These are phyloP conservation scores for Tuctoria greenei DNA, from an alignment of 176 grass and related monocot genomes.

Conservation along the genomic window DNA sequence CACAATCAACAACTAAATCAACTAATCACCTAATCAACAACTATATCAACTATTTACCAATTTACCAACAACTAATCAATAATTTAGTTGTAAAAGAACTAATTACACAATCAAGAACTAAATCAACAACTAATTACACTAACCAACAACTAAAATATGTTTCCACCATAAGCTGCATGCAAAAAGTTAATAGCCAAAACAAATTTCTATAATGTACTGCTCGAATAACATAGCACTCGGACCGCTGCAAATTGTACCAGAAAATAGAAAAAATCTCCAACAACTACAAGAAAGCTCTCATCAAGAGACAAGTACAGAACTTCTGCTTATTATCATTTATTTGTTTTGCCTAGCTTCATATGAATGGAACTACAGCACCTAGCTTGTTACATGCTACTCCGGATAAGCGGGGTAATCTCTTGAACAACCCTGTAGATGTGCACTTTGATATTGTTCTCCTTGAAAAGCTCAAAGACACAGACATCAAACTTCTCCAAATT, in stretches of 20 bases:
- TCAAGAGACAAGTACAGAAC: background rate
- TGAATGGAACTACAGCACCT: background rate
- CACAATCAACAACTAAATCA: too few relatives aligned
- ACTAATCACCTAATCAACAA: too few relatives aligned
- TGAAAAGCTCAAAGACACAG: slow-evolving; percentile 76
- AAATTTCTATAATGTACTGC: background rate
- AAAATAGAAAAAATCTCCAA: background rate
- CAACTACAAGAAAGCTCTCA: background rate
- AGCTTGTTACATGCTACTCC: slow-evolving; percentile 21
- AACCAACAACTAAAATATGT: too few relatives aligned
- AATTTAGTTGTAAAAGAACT: too few relatives aligned
- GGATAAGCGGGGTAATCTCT: slow-evolving; percentile 50
- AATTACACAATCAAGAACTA: too few relatives aligned
- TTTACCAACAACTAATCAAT: too few relatives aligned
- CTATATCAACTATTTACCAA: too few relatives aligned
- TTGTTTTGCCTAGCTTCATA: slow-evolving; percentile 28
- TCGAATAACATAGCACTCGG: background rate
- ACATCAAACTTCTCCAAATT: slow-evolving; percentile 79
- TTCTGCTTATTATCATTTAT: background rate
- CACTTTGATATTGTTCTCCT: slow-evolving; percentile 69
- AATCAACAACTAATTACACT: too few relatives aligned
- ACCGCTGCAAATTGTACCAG: background rate
- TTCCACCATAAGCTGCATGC: background rate
- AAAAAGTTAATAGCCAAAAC: background rate
- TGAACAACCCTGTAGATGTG: slow-evolving; percentile 82